Evolutionary conservation across 2,329 filamentous ascomycete species (phyloP), one percentile per base, ranked within the genome.

Genomic region (Microascus cirrosus): DNA sequence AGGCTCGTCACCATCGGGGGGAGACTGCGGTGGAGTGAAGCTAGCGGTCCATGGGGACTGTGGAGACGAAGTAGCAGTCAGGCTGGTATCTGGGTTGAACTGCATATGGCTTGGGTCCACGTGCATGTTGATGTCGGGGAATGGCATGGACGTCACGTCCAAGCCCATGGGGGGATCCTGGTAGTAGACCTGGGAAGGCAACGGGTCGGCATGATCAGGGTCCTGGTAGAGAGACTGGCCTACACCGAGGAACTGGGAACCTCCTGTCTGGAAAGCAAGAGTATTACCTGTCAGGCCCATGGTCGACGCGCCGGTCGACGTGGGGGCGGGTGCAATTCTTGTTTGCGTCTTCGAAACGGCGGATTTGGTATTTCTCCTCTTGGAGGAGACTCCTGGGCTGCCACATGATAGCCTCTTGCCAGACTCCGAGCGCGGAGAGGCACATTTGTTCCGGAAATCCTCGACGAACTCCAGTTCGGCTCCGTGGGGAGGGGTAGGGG

Each of bases 51-150:
- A 81, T 12, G 78, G 76, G 11, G 45, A 50, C 58, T 75, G 72
- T 55, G 74, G 72, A 12, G 80, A 80, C 28, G 80, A 81, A 63
- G 74, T 72, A 61, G 74, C 75, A 54, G 73, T 66, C 59, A 81
- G 65, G 61, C 71, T 74, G 52, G 75, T 67, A 62, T 81, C 78
- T 67, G 77, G 77, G 64, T 78, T 77, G 64, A 81, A 68, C 62
- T 76, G 75, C 71, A 82, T 78, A 62, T 83, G 78, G 56, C 76
- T 71, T 56, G 81, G 80, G 65, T 81, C 76, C 67, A 83, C 77
- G 62, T 83, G 79, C 65, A 81, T 70, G 64, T 65, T 66, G 58
- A 78, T 62, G 60, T 77, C 74, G 59, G 72, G 64, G 59, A 74
- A 61, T 66, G 68, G 65, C 72, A 59, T 70, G 42, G 56, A 28